Conservation (phyloP, 495 filamentous ascomycete species). For the Penicillium desertorum region DNA sequence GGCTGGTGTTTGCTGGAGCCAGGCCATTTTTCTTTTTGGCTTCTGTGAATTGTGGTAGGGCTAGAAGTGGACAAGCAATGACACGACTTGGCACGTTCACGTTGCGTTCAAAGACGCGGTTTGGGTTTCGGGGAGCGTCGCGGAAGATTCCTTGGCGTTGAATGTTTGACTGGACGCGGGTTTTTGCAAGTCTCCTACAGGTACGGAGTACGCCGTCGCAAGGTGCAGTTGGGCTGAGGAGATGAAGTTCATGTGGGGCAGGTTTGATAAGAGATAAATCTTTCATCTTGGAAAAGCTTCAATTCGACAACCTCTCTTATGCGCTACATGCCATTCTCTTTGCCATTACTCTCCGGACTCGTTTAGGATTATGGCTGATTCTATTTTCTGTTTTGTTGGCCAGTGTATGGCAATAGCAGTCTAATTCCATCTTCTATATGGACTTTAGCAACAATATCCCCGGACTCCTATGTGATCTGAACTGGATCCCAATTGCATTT, state of each 20-base stretch:
- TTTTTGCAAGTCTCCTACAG: neutral
- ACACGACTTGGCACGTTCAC: neutral
- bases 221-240: neutral
- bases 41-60: neutral
- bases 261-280: neutral
- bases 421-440: neutral
- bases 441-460: neutral
- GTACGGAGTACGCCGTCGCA: no score
- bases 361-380: neutral
- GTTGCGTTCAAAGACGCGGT: neutral
- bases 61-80: neutral
- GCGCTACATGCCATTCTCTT: no score
- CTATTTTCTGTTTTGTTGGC: neutral
- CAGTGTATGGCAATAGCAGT: neutral
- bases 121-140: neutral
- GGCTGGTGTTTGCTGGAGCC: conserved; percentile 26
- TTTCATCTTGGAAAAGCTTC: no score
- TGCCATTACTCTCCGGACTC: no score
- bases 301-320: no score
- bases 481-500: neutral
- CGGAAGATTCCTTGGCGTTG: neutral
- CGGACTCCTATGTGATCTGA: neutral
- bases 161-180: neutral
- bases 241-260: conserved; percentile 3
- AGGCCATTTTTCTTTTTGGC: conserved; percentile 18